Percentiles rank a stretch among this genome's conserved stretches.
Evolutionary conservation across 2,329 filamentous ascomycete species (phyloP).

Genomic region (Colletotrichum navitas): DNA sequence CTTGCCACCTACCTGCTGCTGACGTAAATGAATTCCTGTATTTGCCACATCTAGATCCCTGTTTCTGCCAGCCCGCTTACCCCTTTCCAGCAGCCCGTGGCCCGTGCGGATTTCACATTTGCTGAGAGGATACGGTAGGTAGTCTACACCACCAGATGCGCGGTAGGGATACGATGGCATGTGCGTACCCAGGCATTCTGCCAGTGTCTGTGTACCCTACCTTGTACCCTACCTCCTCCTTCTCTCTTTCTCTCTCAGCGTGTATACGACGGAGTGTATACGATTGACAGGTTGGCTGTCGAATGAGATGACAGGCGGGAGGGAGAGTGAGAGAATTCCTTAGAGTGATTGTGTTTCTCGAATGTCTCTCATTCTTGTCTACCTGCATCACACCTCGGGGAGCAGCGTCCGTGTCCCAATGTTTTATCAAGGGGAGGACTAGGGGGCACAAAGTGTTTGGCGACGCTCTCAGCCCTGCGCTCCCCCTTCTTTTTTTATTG

Average conservation of each 20-base stretch:
- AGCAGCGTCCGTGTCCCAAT: constrained; percentile 22
- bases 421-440: constrained; percentile 2
- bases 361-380: constrained; percentile 24
- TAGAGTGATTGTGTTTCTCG: neutral
- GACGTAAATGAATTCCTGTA: too few species aligned
- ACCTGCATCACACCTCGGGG: constrained; percentile 10
- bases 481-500: neutral
- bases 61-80: too few species aligned
- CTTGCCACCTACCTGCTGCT: too few species aligned
- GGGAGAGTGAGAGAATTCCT: neutral
- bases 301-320: neutral
- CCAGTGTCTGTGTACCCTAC: too few species aligned
- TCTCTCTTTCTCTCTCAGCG: too few species aligned
- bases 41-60: too few species aligned
- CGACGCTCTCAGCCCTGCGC: neutral
- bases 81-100: too few species aligned
- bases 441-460: neutral
- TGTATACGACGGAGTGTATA: neutral
- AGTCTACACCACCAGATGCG: neutral
- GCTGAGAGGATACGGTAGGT: too few species aligned
- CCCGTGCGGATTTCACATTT: too few species aligned
- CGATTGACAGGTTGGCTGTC: neutral
- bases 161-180: constrained; percentile 21
- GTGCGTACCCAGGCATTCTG: neutral
- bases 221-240: too few species aligned